Evolutionary conservation across 805 yeast species (phyloP).

Genomic region (Cyberlindnera maclurae): DNA sequence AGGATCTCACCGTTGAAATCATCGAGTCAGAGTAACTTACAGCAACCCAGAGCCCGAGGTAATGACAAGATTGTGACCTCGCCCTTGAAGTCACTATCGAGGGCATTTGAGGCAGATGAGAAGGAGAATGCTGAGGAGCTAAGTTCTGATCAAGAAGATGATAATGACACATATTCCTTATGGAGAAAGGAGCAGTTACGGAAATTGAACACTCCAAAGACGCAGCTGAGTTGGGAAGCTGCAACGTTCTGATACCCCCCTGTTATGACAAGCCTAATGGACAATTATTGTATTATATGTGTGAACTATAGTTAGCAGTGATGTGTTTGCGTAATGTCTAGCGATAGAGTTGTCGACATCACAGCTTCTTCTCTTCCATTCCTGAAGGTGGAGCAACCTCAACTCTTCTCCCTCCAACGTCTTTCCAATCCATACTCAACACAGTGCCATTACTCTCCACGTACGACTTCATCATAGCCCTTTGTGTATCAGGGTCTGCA

Average conservation of each 20-base stretch:
- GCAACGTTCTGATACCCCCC: slow-evolving; percentile 15
- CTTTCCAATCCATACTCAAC: slow-evolving; percentile 88
- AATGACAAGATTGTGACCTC: slow-evolving; percentile 18
- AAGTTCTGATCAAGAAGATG: neutral
- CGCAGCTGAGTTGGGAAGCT: slow-evolving; percentile 7
- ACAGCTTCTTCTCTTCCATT: slow-evolving; percentile 15
- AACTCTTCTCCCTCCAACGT: slow-evolving; percentile 59
- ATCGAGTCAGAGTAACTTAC: slow-evolving; percentile 7
- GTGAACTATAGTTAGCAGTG: too few relatives aligned
- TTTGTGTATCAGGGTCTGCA: slow-evolving; percentile 79
- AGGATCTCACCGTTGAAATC: slow-evolving; percentile 14
- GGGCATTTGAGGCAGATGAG: slow-evolving; percentile 2
- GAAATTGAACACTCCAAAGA: slow-evolving; percentile 16
- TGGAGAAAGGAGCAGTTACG: slow-evolving; percentile 24
- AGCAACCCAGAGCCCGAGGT: slow-evolving; percentile 5
- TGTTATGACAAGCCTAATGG: slow-evolving; percentile 1
- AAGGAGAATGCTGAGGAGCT: slow-evolving; percentile 6
- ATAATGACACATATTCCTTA: slow-evolving; percentile 16
- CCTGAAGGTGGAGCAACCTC: slow-evolving; percentile 23
- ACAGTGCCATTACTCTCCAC: slow-evolving; percentile 93
- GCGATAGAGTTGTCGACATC: neutral
- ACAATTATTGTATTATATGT: slow-evolving; percentile 1
- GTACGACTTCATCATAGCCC: slow-evolving; percentile 97
- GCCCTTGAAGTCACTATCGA: slow-evolving; percentile 21
- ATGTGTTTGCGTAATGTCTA: too few relatives aligned